These are phyloP conservation scores for Podospora tetraspora DNA, from an alignment of 495 filamentous ascomycete species.

Conservation along the genomic window DNA sequence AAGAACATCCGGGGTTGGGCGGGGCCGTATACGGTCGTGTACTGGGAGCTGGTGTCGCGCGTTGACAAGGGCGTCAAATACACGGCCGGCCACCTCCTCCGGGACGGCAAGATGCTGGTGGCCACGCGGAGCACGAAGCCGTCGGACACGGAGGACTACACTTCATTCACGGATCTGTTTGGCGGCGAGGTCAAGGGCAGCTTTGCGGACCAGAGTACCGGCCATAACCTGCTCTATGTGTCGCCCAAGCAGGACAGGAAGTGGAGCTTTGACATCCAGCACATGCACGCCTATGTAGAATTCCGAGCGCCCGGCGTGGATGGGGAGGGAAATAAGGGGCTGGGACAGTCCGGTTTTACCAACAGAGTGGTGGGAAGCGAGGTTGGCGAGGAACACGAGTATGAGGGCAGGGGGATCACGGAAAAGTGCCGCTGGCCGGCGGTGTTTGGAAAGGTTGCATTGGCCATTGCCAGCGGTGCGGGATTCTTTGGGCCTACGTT, in stretches of 20 bases:
- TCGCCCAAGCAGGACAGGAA: background rate
- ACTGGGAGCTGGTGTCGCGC: background rate
- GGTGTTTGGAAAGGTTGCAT: background rate
- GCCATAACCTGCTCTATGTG: background rate
- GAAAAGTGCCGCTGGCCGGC: background rate
- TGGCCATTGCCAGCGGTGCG: background rate
- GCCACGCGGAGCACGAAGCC: background rate
- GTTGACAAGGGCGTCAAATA: background rate
- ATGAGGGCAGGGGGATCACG: background rate
- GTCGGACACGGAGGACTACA: background rate
- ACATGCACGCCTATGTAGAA: background rate
- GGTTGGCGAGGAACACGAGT: background rate
- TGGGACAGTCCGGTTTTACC: background rate
- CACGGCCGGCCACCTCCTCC: background rate
- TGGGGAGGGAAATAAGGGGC: background rate
- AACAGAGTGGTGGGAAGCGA: background rate
- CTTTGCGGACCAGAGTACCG: background rate
- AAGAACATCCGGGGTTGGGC: background rate
- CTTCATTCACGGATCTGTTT: background rate
- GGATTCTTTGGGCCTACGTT: background rate
- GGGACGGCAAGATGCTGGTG: background rate
- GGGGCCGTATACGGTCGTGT: background rate
- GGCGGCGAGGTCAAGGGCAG: background rate
- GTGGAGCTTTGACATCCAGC: background rate
- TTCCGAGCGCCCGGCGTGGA: background rate